Base-by-base conservation (phyloP, 371 early-diverging fungal genomes). In the Lichtheimia corymbifera region DNA sequence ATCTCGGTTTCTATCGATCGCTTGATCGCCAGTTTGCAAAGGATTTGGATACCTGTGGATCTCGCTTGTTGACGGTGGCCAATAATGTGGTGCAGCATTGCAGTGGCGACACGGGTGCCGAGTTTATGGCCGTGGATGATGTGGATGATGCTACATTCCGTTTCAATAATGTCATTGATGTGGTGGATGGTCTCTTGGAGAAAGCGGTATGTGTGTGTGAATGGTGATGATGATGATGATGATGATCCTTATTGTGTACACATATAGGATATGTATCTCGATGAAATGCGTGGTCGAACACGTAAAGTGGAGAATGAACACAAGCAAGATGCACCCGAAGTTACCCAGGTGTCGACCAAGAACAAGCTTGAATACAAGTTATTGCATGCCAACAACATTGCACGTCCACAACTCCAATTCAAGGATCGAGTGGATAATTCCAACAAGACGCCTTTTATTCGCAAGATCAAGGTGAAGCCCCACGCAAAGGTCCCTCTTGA, bases 361-460 rank as follows among this genome's bases (percentile, higher is more conserved):
- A 73, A 68, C 51, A 27, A 63, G 53, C 58, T 79, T 9, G 84
- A 84, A 6, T 77, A 76, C 65, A 84, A 79, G 47, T 62, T 88
- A 52, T 77, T 93, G 42, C 91, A 93, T 53, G 92, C 93, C 0
- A 82, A 82, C 42, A 87, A 91, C 62, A 86, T 94, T 45, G 74
- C 85, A 24, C 82, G 94, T 24, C 97, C 98, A 50, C 98, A 98
- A 74, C 68, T 93, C 43, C 76, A 77, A 25, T 98, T 98, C 67
- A 83, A 85, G 43, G 97, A 96, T 66, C 74, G 71, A 12, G 75
- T 96, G 13, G 96, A 98, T 72, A 98, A 98, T 67, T 87, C 91
- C 0, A 72, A 77, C 50, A 66, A 55, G 4, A 76, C 86, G 35
- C 94, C 93, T 13, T 96, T 91, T 65, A 74, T 84, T 27, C 83